Percentiles rank a stretch among this genome's conserved stretches.
Evolutionary conservation across 75 land plant genomes (phyloP).

Genomic region (Picea glauca): DNA sequence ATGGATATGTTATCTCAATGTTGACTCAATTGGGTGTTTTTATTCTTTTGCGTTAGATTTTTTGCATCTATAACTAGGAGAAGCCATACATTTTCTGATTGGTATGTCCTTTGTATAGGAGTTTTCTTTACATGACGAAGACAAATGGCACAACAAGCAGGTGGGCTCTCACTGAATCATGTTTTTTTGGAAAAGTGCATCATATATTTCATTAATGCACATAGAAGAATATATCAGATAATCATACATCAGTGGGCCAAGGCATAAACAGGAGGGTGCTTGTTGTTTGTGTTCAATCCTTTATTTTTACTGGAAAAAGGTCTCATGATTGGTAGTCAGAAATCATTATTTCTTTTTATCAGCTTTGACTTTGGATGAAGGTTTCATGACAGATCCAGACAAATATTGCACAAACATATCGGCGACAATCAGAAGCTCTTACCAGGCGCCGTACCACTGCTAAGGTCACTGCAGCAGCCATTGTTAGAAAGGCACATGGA

Average conservation of each 20-base stretch:
- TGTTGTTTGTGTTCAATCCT: conserved; percentile 5
- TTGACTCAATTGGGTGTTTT: not conserved
- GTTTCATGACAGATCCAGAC: conserved; percentile 70
- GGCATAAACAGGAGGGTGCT: not conserved
- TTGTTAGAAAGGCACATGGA: conserved; percentile 44
- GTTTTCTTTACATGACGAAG: conserved; percentile 84
- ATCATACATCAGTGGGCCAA: no score
- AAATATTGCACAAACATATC: conserved; percentile 76
- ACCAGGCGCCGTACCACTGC: conserved; percentile 59
- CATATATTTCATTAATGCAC: not conserved
- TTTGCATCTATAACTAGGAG: not conserved
- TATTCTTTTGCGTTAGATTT: not conserved
- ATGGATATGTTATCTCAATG: conserved; percentile 2
- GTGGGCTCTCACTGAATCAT: conserved; percentile 22
- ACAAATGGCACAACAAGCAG: conserved; percentile 75
- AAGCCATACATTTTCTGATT: conserved; percentile 13
- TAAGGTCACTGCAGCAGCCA: conserved; percentile 49
- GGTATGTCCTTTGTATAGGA: conserved; percentile 45
- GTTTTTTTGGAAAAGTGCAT: not conserved
- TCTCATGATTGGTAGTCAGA: not conserved
- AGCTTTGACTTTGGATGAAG: not conserved
- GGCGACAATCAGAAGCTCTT: conserved; percentile 82
- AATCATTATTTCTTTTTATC: not conserved
- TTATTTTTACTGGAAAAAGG: not conserved
- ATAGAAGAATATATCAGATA: no score